Base-by-base conservation (phyloP, 441 rosid species). In the Erodium texanum region DNA sequence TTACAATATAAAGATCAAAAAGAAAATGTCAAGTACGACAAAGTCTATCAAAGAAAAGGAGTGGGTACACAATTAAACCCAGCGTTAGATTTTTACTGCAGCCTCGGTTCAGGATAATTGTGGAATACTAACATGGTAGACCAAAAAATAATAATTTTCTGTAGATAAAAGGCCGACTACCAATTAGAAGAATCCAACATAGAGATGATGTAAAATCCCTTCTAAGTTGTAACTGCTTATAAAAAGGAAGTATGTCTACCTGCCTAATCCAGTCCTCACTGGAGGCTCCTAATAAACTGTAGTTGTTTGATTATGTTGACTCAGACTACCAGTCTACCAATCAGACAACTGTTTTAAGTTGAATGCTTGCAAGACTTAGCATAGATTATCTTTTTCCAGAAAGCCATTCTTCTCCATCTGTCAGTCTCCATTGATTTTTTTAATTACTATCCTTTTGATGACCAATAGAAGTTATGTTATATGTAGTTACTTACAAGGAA, bases 391-490 rank as follows among this genome's bases (percentile, higher is more conserved):
- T 52, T 52, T 52, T 18, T 22, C 59, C 19, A 52, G 22, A 52
- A 52, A 52, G 2, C 22, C 19, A 52, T 52, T 18, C 22, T n/a
- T 52, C 9, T 52, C 59, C 20, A 18, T 52, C 8, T 9, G 9
- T 50, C 59, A 16, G 22, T 52, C 59, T 52, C 59, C 20, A 52
- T 9, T 52, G 16, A 52, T n/a, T 2, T n/a, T 7, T 16, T 52
- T 16, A 16, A 12, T 16, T 52, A n/a, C 20, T 18, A 52, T 7
- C 15, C 19, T 52, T n/a, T 52, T 52, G 59, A 52, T 52, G 20
- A 52, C 59, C 23, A 52, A 52, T 52, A 52, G 59, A 52, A 52
- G 59, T n/a, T 52, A n/a, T 18, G 59, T 16, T n/a, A 52, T 16
- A 52, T 52, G 3, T 52, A 18, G 8, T 52, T 52, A 52, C 1